Conservation (phyloP, 2,329 filamentous ascomycete species). For the Aureobasidium sp. region DNA sequence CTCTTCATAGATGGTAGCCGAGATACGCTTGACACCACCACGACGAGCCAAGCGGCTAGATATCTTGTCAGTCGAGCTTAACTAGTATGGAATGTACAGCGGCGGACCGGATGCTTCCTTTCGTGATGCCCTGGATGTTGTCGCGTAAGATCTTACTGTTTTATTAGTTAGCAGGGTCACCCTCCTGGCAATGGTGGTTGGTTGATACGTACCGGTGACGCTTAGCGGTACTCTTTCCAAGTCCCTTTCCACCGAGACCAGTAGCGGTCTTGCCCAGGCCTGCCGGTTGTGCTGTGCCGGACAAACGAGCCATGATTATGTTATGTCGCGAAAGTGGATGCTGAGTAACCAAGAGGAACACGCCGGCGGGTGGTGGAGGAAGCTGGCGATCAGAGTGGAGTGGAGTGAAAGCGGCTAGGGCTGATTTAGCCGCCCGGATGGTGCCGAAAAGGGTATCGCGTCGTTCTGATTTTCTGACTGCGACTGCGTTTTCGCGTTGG, state of each 20-base stretch:
- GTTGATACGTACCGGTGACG: background rate
- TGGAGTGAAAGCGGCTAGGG: background rate
- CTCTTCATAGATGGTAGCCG: conserved; percentile 55
- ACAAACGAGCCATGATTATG: background rate
- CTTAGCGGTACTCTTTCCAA: background rate
- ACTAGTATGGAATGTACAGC: background rate
- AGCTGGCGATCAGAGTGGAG: background rate
- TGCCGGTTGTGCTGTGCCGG: background rate
- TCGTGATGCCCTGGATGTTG: conserved; percentile 14
- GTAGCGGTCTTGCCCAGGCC: background rate
- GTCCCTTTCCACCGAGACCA: conserved; percentile 1
- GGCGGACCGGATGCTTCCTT: conserved; percentile 5
- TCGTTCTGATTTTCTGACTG: background rate
- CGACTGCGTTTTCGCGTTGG: background rate
- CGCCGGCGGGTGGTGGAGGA: background rate
- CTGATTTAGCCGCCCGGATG: background rate
- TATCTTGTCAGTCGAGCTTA: background rate
- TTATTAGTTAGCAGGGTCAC: background rate
- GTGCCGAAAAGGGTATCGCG: background rate
- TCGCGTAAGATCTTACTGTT: conserved; percentile 14
- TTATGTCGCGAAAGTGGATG: background rate
- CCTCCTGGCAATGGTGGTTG: background rate
- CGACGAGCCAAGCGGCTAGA: conserved; percentile 60
- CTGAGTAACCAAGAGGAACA: background rate
- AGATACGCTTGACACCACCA: conserved; percentile 70